Percentiles rank a stretch among this genome's conserved stretches.
Conservation (phyloP, 345 rosid genomes). For the thale cress (Arabidopsis thaliana) region DNA sequence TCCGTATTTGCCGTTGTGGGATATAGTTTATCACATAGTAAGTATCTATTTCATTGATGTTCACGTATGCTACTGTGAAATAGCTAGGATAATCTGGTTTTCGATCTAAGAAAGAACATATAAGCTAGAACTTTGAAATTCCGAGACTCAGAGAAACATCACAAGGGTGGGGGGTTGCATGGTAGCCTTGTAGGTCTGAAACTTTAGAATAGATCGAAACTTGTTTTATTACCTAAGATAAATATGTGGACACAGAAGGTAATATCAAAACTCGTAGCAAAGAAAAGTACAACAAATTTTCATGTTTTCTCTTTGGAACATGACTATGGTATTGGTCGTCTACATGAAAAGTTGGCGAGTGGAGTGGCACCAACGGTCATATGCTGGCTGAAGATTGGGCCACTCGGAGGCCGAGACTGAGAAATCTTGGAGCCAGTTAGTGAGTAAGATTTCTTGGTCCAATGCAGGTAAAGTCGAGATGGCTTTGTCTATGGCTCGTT, state of each 20-base stretch:
- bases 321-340: constrained; percentile 3
- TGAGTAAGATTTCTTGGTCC: constrained; percentile 74
- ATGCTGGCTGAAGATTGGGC: constrained; percentile 68
- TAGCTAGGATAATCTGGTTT: not conserved
- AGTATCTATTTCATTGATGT: not conserved
- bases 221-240: constrained; percentile 31
- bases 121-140: constrained; percentile 1
- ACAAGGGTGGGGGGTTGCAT: not conserved
- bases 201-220: constrained; percentile 9
- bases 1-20: not conserved
- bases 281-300: constrained; percentile 11
- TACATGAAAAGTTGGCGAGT: constrained; percentile 56
- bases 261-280: constrained; percentile 2
- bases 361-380: constrained; percentile 77
- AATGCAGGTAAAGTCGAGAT: constrained; percentile 56
- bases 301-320: constrained; percentile 7
- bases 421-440: constrained; percentile 75
- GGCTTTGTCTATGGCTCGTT: constrained; percentile 66
- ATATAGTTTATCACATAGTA: not conserved
- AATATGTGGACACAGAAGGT: constrained; percentile 32
- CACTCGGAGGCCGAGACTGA: constrained; percentile 66
- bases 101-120: not conserved
- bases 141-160: not conserved
- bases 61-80: not conserved
- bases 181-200: constrained; percentile 16